Conservation (phyloP, 2,329 filamentous ascomycete species). For the Trichoderma pleuroti region DNA sequence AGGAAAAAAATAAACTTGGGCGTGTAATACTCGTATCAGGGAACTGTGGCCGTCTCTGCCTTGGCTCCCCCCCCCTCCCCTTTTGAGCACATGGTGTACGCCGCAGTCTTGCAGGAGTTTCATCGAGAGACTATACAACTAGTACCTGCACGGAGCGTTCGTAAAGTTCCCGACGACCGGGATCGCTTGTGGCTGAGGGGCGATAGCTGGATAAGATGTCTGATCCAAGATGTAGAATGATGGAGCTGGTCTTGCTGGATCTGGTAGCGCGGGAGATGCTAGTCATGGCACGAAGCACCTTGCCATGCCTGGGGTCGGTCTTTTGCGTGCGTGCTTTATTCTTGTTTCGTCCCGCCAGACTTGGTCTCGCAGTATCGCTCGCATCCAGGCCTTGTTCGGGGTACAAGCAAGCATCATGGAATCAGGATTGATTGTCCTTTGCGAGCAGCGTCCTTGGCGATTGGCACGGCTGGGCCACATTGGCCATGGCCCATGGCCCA, state of each 20-base stretch:
- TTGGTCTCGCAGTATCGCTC: not conserved
- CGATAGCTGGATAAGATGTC: conserved; percentile 1
- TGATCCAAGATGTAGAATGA: conserved; percentile 12
- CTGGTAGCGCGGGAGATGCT: not conserved
- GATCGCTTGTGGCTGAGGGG: conserved; percentile 1
- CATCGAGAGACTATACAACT: not conserved
- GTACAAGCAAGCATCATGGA: not conserved
- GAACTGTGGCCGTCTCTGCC: not conserved
- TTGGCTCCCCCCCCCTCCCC: not conserved
- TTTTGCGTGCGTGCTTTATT: not conserved
- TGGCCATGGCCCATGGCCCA: not conserved
- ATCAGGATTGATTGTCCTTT: not conserved
- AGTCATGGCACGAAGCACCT: not conserved
- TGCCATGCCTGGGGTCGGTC: not conserved
- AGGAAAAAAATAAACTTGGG: not conserved
- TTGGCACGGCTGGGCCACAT: not conserved
- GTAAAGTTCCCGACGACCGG: conserved; percentile 14
- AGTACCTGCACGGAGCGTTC: conserved; percentile 11
- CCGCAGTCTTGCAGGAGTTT: not conserved
- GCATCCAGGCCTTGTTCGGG: not conserved
- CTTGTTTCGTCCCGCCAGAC: not conserved
- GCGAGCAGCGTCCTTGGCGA: not conserved
- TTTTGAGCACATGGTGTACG: not conserved
- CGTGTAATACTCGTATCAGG: not conserved
- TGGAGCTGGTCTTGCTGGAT: conserved; percentile 1